Conservation (phyloP, 192 early-diverging fungal genomes). For the Phlyctochytrium arcticum region DNA sequence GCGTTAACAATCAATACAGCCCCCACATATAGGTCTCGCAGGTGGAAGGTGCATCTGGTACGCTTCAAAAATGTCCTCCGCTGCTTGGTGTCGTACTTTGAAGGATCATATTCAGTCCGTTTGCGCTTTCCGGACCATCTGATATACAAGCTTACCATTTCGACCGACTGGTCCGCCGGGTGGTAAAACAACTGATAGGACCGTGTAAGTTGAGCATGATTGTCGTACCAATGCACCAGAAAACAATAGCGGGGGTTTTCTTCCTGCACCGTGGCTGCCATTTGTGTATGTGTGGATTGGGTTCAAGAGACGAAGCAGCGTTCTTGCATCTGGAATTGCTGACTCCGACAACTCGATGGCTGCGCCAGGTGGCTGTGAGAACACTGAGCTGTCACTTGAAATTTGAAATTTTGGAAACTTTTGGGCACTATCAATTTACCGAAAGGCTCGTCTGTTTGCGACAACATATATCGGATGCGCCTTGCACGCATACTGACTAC, state of each 20-base stretch:
- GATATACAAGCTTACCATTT: conserved; percentile 45
- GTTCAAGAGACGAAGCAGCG: too few species aligned
- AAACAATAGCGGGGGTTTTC: conserved; percentile 31
- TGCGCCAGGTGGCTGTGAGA: too few species aligned
- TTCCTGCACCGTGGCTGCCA: conserved; percentile 12
- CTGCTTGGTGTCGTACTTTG: conserved; percentile 55
- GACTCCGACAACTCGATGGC: too few species aligned
- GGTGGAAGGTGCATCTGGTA: conserved; percentile 32
- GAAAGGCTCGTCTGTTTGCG: too few species aligned
- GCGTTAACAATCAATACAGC: conserved; percentile 49
- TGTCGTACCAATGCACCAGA: conserved; percentile 53
- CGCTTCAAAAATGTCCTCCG: conserved; percentile 52
- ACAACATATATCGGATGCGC: too few species aligned
- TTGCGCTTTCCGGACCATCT: neutral
- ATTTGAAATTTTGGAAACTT: too few species aligned
- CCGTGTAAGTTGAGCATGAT: conserved; percentile 46
- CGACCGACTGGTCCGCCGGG: conserved; percentile 46
- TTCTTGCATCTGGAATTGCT: too few species aligned
- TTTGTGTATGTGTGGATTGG: too few species aligned
- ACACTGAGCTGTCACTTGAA: too few species aligned
- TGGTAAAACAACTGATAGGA: conserved; percentile 59
- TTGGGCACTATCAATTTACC: too few species aligned
- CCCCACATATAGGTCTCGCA: conserved; percentile 50
- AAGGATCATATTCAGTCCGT: neutral
- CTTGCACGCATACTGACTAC: too few species aligned